phyloP scores from a whole-genome alignment of 2,329 filamentous ascomycete genomes.

The Botryotinia narcissicola region DNA sequence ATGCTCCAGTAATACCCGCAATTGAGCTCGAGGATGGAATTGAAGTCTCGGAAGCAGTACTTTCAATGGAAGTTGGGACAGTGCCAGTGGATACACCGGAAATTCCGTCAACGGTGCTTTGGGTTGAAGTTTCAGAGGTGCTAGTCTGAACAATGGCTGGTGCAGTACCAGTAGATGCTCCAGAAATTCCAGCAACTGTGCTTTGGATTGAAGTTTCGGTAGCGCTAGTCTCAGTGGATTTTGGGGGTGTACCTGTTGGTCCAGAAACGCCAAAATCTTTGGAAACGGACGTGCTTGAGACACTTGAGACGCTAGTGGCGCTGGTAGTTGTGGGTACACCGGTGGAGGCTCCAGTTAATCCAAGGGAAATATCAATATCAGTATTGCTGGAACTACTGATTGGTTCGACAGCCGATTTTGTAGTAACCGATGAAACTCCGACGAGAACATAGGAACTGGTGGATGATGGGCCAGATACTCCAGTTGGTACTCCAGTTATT shows the following conservation, averaged over 20 bases:
- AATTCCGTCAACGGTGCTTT: background rate
- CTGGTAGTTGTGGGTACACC: background rate
- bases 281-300: background rate
- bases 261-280: constrained; percentile 1
- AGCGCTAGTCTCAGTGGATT: background rate
- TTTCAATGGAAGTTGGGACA: background rate
- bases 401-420: background rate
- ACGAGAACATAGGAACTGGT: constrained; percentile 13
- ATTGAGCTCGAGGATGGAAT: background rate
- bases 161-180: too few relatives aligned
- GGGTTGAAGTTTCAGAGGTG: background rate
- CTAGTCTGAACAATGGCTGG: background rate
- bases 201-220: background rate
- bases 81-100: background rate
- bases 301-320: background rate
- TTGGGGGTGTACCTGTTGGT: background rate
- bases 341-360: background rate
- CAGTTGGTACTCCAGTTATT: background rate
- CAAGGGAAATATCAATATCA: constrained; percentile 1
- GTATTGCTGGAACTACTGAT: background rate
- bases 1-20: background rate
- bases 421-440: constrained; percentile 2
- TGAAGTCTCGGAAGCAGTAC: background rate
- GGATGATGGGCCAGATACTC: background rate
- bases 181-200: background rate